phyloP scores from a whole-genome alignment of 257 asterid species.

The Voacanga thouarsii region DNA sequence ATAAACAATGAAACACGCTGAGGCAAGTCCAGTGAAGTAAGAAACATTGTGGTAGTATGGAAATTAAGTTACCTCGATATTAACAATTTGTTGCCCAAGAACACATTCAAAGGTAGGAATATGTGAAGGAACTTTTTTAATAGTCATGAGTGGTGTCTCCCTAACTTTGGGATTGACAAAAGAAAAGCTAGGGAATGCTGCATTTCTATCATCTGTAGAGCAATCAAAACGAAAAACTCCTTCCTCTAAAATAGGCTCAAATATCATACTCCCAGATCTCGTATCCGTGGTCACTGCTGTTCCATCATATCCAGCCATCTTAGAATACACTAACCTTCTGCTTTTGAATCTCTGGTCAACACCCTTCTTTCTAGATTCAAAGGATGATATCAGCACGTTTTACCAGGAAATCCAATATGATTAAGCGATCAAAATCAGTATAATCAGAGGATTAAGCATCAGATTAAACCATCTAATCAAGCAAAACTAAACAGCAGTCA shows the following conservation, averaged over 20 bases:
- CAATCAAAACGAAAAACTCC: slow-evolving; percentile 93
- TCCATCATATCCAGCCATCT: slow-evolving; percentile 56
- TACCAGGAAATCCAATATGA: slow-evolving; percentile 19
- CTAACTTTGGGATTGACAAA: slow-evolving; percentile 58
- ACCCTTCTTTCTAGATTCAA: slow-evolving; percentile 33
- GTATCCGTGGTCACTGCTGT: slow-evolving; percentile 26
- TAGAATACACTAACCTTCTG: slow-evolving; percentile 33
- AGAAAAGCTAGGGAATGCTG: slow-evolving; percentile 80
- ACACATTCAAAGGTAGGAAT: slow-evolving; percentile 66
- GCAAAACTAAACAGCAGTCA: not conserved
- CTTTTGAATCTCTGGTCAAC: slow-evolving; percentile 30
- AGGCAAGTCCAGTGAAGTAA: not conserved
- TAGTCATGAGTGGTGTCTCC: slow-evolving; percentile 56
- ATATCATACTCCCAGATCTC: slow-evolving; percentile 66
- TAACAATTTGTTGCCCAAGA: slow-evolving; percentile 63
- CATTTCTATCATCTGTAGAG: slow-evolving; percentile 64
- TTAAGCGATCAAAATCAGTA: not conserved
- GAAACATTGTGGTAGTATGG: not conserved
- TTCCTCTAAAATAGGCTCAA: slow-evolving; percentile 79
- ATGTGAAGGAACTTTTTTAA: slow-evolving; percentile 44
- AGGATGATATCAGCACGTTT: slow-evolving; percentile 16
- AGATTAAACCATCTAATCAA: slow-evolving; percentile 5
- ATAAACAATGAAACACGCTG: not conserved
- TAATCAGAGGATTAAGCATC: not conserved
- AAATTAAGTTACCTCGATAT: slow-evolving; percentile 50